Percentiles rank a stretch among this genome's conserved stretches.
These are phyloP conservation scores for Xylaria cubensis DNA, from an alignment of 495 filamentous ascomycete species.

Conservation along the genomic window DNA sequence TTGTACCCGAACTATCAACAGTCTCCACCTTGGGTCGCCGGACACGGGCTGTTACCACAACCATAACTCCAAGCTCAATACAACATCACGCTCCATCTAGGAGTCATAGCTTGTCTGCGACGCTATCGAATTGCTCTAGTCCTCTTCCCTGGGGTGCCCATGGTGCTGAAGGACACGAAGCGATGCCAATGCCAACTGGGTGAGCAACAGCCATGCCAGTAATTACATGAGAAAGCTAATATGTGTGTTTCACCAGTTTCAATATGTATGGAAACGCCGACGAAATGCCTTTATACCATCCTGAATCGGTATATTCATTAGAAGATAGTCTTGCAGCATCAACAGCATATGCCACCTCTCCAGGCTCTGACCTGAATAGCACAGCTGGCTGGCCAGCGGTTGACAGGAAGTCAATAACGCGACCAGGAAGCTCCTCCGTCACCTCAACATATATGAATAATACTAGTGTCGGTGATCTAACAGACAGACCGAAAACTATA, in stretches of 20 bases:
- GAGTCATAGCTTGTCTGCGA: constrained; percentile 41
- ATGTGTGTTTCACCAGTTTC: constrained; percentile 26
- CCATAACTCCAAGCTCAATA: constrained; percentile 30
- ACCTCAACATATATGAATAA: constrained; percentile 33
- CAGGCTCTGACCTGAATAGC: constrained; percentile 39
- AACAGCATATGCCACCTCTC: constrained; percentile 39
- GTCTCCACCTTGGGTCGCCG: constrained; percentile 27
- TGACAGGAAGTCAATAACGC: constrained; percentile 33
- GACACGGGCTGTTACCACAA: constrained; percentile 36
- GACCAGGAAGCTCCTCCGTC: constrained; percentile 36
- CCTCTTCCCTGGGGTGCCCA: constrained; percentile 38
- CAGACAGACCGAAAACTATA: constrained; percentile 34
- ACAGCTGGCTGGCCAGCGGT: constrained; percentile 35
- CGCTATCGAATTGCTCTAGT: constrained; percentile 32
- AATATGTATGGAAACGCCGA: constrained; percentile 35
- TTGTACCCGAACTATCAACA: constrained; percentile 36
- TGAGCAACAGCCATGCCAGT: constrained; percentile 21
- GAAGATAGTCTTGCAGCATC: constrained; percentile 35
- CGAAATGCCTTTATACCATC: constrained; percentile 38
- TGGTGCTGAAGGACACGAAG: constrained; percentile 32
- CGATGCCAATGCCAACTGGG: constrained; percentile 36
- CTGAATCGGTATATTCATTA: constrained; percentile 38
- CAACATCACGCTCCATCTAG: constrained; percentile 35
- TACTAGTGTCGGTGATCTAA: constrained; percentile 29
- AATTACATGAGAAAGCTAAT: constrained; percentile 8